Evolutionary conservation across 2,329 filamentous ascomycete genomes (phyloP).

Genomic region (Biscogniauxia mediterranea): DNA sequence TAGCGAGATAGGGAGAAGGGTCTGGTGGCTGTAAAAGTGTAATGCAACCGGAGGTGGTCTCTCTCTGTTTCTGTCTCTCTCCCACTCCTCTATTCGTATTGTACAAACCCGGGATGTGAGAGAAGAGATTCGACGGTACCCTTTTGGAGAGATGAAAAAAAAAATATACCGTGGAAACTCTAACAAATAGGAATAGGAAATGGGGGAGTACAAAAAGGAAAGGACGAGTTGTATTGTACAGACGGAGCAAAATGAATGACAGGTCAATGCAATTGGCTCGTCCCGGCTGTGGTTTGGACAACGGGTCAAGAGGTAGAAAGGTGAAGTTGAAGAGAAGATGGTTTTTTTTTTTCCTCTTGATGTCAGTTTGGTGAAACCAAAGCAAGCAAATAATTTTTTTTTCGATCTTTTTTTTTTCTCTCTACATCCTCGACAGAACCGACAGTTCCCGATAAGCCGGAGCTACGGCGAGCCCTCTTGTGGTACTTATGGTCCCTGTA

Average conservation of each 20-base stretch:
- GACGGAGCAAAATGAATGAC: conserved; percentile 23
- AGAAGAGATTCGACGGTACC: conserved; percentile 21
- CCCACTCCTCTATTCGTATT: conserved; percentile 7
- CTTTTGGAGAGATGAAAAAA: conserved; percentile 10
- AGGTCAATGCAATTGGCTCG: conserved; percentile 19
- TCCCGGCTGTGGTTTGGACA: conserved; percentile 9
- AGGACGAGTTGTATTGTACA: conserved; percentile 31
- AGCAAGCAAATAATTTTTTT: conserved; percentile 22
- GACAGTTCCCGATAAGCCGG: conserved; percentile 30
- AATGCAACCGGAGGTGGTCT: conserved; percentile 20
- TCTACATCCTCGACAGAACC: conserved; percentile 15
- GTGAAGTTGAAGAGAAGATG: conserved; percentile 10
- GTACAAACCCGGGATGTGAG: conserved; percentile 17
- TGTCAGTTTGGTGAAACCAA: conserved; percentile 11
- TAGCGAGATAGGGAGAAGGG: conserved; percentile 12
- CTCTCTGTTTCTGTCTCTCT: neutral
- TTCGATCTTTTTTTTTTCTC: conserved; percentile 24
- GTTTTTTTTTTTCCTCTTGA: conserved; percentile 12
- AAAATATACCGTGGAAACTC: conserved; percentile 13
- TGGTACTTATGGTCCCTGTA: neutral
- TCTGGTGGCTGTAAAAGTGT: conserved; percentile 9
- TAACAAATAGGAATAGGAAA: conserved; percentile 23
- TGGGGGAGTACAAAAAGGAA: conserved; percentile 20
- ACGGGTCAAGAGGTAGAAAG: conserved; percentile 1
- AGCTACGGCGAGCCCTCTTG: neutral